A percentile compares a stretch with the other conserved stretches of the same genome.
Conservation (phyloP, 352 stramenopile genomes). For the Phytophthora tentaculata region DNA sequence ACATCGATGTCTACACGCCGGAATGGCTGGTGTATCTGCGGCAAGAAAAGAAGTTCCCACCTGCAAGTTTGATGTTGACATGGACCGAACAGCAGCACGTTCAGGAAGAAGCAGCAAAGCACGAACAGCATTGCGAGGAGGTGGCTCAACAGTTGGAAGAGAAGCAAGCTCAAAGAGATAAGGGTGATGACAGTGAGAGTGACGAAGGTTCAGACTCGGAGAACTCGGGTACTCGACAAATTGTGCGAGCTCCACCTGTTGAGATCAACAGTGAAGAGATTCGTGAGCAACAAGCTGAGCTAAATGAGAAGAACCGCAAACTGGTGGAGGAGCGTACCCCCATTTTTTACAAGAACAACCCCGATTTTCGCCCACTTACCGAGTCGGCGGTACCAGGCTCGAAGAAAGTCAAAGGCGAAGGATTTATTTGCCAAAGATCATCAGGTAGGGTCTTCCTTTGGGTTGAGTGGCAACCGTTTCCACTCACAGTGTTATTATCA, state of each 20-base stretch:
- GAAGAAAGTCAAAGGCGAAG: slow-evolving; percentile 54
- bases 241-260: slow-evolving; percentile 46
- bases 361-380: slow-evolving; percentile 56
- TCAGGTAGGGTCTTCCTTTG: slow-evolving; percentile 45
- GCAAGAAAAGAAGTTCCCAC: slow-evolving; percentile 49
- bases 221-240: slow-evolving; percentile 43
- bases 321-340: slow-evolving; percentile 62
- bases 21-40: slow-evolving; percentile 72
- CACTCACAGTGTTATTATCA: neutral
- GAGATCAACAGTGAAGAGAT: slow-evolving; percentile 45
- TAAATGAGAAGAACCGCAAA: slow-evolving; percentile 57
- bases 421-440: slow-evolving; percentile 77
- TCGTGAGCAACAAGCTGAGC: slow-evolving; percentile 45
- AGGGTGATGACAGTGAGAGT: slow-evolving; percentile 35
- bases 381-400: slow-evolving; percentile 31
- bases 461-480: neutral
- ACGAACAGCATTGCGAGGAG: slow-evolving; percentile 35
- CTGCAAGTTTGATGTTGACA: slow-evolving; percentile 29
- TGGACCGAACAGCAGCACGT: slow-evolving; percentile 49
- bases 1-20: slow-evolving; percentile 53
- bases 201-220: slow-evolving; percentile 62
- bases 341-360: slow-evolving; percentile 84
- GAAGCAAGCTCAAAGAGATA: slow-evolving; percentile 14
- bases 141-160: slow-evolving; percentile 28
- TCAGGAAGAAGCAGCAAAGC: slow-evolving; percentile 34